Evolutionary conservation across 1,139 yeast genomes (phyloP).

Genomic region (Debaryomyces psychrophilus): DNA sequence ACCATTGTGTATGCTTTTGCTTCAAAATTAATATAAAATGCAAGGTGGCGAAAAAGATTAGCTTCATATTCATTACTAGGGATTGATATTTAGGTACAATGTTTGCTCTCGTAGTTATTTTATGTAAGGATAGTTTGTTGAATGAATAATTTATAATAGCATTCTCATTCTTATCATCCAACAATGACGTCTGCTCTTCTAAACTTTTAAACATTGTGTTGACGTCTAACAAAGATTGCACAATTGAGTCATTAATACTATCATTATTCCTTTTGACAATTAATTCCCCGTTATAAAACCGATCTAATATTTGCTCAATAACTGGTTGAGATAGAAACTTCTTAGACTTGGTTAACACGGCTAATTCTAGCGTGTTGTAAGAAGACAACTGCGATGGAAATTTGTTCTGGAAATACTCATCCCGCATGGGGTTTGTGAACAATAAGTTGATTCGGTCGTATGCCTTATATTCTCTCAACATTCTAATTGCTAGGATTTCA

Average conservation of each 20-base stretch:
- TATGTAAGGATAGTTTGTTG: conserved; percentile 33
- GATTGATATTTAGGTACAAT: conserved; percentile 50
- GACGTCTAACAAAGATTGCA: conserved; percentile 27
- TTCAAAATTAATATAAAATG: conserved; percentile 37
- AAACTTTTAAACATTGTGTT: conserved; percentile 14
- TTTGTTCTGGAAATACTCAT: conserved; percentile 16
- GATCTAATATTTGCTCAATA: conserved; percentile 51
- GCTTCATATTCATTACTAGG: conserved; percentile 42
- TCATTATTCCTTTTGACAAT: conserved; percentile 24
- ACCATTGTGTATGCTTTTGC: conserved; percentile 20
- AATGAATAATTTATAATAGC: conserved; percentile 40
- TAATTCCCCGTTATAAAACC: conserved; percentile 58
- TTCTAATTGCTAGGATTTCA: conserved; percentile 56
- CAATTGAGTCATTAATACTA: conserved; percentile 41
- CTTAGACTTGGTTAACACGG: conserved; percentile 58
- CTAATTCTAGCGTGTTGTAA: conserved; percentile 57
- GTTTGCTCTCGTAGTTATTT: conserved; percentile 35
- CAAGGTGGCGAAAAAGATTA: conserved; percentile 34
- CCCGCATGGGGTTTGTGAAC: conserved; percentile 47
- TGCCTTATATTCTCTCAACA: conserved; percentile 53
- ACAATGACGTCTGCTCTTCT: conserved; percentile 2
- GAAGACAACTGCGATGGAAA: conserved; percentile 5
- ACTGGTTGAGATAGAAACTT: conserved; percentile 59
- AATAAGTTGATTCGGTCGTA: conserved; percentile 47
- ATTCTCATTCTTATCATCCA: conserved; percentile 6